Evolutionary conservation across 257 asterid genomes (phyloP), one percentile per base, ranked within the genome.

Genomic region (Solanum appendiculatum): DNA sequence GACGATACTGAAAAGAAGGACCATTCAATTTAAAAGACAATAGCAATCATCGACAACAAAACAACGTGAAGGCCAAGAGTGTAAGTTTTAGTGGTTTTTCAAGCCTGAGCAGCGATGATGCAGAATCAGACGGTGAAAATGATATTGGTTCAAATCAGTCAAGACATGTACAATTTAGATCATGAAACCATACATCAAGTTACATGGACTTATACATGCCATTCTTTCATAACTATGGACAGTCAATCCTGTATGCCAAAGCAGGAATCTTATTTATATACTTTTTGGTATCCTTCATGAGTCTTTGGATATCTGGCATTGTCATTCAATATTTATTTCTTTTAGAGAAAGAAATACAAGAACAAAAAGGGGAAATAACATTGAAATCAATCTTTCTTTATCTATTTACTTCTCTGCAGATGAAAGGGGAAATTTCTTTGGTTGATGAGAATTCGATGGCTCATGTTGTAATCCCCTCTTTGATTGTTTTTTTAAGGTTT

Each of bases 91-190:
- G 86, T 48, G 84, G 86, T 48, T 74, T 75, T 42, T 86, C 84
- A 69, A 66, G 88, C 44, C 39, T 78, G 54, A 74, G 42, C 25
- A 78, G 46, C 68, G 42, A 87, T 36, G 84, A 87, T 40, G 86
- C 69, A 15, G 89, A 84, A 83, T 77, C 86, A 40, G 89, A 87
- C 12, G 85, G 85, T 21, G 87, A 63, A 85, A 86, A 82, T 69
- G 27, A 54, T 9, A 68, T 7, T 33, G 75, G 87, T 63, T 37
- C 87, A 86, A 68, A 46, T 33, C 56, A 87, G 6, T 15, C 12
- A 58, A 63, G 68, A 40, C 15, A 23, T 34, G 86, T 87, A 72
- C 75, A 87, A 36, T 74, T 64, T 31, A 34, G 2, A 18, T 36
- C 33, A 56, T 69, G 70, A 68, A 84, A 78, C 25, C 25, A 78